Conservation (phyloP, 1,139 yeast genomes). For the Protomyces lactucae-debilis region DNA sequence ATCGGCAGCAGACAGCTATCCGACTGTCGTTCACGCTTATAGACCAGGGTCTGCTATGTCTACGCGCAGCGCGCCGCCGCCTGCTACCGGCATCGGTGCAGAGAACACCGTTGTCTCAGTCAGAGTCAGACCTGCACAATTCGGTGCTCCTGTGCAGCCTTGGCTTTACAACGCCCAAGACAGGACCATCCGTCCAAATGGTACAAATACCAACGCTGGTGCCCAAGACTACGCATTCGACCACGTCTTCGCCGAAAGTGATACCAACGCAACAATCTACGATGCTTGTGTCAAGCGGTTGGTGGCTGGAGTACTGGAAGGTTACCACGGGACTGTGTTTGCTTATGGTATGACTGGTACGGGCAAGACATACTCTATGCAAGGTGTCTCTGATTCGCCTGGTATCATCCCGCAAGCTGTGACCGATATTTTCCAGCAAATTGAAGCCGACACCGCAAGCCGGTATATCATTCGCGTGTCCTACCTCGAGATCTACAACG, state of each 20-base stretch:
- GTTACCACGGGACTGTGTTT: conserved; percentile 82
- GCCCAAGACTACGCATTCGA: conserved; percentile 56
- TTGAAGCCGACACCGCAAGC: conserved; percentile 39
- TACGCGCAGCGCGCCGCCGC: neutral
- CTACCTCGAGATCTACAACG: conserved; percentile 87
- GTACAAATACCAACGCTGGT: neutral
- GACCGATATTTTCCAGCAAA: conserved; percentile 55
- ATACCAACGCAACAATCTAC: conserved; percentile 57
- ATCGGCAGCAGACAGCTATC: neutral
- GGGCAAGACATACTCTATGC: conserved; percentile 90
- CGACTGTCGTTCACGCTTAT: neutral
- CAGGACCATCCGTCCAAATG: neutral
- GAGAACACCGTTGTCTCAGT: conserved; percentile 17
- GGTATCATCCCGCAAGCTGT: conserved; percentile 78
- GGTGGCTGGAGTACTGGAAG: conserved; percentile 63
- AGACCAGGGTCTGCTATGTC: conserved; percentile 14
- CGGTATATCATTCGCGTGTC: conserved; percentile 54
- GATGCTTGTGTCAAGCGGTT: conserved; percentile 55
- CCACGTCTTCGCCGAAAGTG: conserved; percentile 52
- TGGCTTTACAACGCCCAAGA: conserved; percentile 7
- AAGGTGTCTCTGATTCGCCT: conserved; percentile 60
- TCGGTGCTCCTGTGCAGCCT: neutral
- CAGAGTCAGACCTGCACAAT: conserved; percentile 3
- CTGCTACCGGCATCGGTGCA: neutral
- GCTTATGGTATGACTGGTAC: conserved; percentile 97